Conservation (phyloP, 2,329 filamentous ascomycete genomes). For the Fusarium sp. region DNA sequence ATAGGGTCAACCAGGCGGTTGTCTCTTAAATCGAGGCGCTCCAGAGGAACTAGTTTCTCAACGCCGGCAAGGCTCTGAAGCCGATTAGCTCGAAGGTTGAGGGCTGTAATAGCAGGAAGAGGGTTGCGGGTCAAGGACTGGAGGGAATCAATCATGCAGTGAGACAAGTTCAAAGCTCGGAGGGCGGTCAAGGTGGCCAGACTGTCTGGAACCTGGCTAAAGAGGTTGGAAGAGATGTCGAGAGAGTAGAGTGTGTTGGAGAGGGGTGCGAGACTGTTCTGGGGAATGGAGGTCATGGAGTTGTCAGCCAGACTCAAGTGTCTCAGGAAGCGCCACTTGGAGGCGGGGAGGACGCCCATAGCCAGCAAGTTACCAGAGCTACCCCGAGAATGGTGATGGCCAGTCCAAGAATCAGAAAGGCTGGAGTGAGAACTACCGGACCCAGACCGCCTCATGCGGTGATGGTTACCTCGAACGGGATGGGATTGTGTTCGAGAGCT, state of each 20-base stretch:
- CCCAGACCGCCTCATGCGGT: constrained; percentile 85
- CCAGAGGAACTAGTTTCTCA: constrained; percentile 87
- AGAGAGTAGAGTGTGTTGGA: constrained; percentile 90
- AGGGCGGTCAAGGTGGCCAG: constrained; percentile 86
- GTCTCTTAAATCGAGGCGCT: constrained; percentile 90
- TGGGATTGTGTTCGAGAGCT: constrained; percentile 79
- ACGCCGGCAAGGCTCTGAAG: constrained; percentile 88
- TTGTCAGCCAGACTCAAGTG: constrained; percentile 95
- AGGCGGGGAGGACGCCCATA: constrained; percentile 78
- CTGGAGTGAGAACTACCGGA: constrained; percentile 94
- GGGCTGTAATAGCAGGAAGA: constrained; percentile 89
- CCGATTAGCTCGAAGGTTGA: constrained; percentile 91
- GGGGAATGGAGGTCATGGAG: constrained; percentile 81
- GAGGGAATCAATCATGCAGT: constrained; percentile 97
- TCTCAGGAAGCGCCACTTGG: constrained; percentile 94
- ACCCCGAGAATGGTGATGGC: constrained; percentile 67
- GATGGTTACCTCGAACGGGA: constrained; percentile 73
- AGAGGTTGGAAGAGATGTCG: constrained; percentile 91
- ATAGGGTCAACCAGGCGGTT: constrained; percentile 91
- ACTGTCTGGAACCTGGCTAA: constrained; percentile 93
- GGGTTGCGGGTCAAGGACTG: constrained; percentile 88
- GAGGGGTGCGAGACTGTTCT: constrained; percentile 80
- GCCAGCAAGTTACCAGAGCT: constrained; percentile 83
- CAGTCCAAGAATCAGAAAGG: constrained; percentile 71
- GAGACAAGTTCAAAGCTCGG: constrained; percentile 91